Base-by-base conservation (phyloP, 192 early-diverging fungal species). In the Backusella psychrophila region DNA sequence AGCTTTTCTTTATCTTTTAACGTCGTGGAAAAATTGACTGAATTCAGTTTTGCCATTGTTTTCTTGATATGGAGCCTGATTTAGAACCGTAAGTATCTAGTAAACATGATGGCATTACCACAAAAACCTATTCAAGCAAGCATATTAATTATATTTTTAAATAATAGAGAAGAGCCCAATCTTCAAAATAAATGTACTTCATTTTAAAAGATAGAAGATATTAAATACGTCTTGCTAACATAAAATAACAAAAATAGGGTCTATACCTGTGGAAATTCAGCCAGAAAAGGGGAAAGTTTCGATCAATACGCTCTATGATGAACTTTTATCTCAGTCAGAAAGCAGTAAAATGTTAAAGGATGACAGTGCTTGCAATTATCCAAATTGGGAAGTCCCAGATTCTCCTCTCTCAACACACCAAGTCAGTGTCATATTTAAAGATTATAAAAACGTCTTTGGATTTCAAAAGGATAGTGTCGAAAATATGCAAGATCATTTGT, bases 381-480 rank as follows among this genome's bases (percentile, higher is more conserved):
- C 71, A 11, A 59, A 72, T 26, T 80, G 79, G 79, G 39, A 73
- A 6, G 56, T 63, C 0, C 23, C 35, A 29, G 38, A 52, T 15
- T 66, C 71, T 7, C 75, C 80, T 12, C 35, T 81, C 12, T 46
- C 52, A 9, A 9, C 33, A 4, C 23, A 66, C 1, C 85, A 90
- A 59, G 85, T 90, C 44, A 85, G 87, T 49, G 82, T 85, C 72
- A 85, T 89, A 14, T 90, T 91, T 78, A 78, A 81, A 63, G 85
- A 90, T 36, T 75, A 89, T 67, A 75, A 82, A n/a, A 77, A 82
- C 67, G 82, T 87, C 78, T 88, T 87, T 33, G 90, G 90, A 0
- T 91, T 91, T 78, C 90, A 91, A 83, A 85, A 84, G 44, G 89
- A 89, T 77, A 91, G 85, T 75, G 85, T 87, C 80, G 83, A 85